Percentiles rank a stretch among this genome's conserved stretches.
Conservation (phyloP, 2,329 filamentous ascomycete species). For the Cytospora piceicola region DNA sequence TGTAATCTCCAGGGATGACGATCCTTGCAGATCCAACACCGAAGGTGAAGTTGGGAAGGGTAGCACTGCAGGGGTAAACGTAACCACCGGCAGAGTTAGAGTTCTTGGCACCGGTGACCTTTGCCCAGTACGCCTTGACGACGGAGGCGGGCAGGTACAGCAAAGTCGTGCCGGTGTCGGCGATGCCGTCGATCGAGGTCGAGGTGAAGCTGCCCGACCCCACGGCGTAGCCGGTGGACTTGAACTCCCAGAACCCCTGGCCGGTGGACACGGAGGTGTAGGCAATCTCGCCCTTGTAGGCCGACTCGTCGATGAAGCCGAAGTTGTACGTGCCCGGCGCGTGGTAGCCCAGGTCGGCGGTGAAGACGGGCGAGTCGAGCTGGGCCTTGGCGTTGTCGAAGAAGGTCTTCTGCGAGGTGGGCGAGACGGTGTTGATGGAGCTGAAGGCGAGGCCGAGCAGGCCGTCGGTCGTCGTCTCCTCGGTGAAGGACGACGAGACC, state of each 20-base stretch:
- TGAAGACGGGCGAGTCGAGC: conserved; percentile 40
- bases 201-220: conserved; percentile 41
- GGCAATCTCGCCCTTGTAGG: conserved; percentile 60
- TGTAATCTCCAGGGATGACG: conserved; percentile 31
- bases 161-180: conserved; percentile 61
- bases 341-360: conserved; percentile 39
- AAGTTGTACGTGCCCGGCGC: conserved; percentile 39
- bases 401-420: conserved; percentile 47
- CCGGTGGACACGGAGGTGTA: conserved; percentile 57
- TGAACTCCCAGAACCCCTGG: conserved; percentile 67
- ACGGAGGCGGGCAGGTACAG: conserved; percentile 52
- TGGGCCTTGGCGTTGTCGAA: conserved; percentile 40
- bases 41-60: conserved; percentile 32
- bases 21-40: conserved; percentile 30
- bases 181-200: conserved; percentile 46
- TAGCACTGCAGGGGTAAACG: conserved; percentile 32
- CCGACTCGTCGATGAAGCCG: conserved; percentile 53
- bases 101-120: conserved; percentile 48
- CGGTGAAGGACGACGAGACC: conserved; percentile 46
- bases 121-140: conserved; percentile 52
- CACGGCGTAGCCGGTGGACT: conserved; percentile 39
- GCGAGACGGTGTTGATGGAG: conserved; percentile 48
- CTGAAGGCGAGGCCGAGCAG: conserved; percentile 51
- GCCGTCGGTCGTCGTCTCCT: conserved; percentile 44
- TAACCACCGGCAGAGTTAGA: conserved; percentile 32